Conservation (phyloP, 129 eudicot genomes). For the Helianthus tuberosus region DNA sequence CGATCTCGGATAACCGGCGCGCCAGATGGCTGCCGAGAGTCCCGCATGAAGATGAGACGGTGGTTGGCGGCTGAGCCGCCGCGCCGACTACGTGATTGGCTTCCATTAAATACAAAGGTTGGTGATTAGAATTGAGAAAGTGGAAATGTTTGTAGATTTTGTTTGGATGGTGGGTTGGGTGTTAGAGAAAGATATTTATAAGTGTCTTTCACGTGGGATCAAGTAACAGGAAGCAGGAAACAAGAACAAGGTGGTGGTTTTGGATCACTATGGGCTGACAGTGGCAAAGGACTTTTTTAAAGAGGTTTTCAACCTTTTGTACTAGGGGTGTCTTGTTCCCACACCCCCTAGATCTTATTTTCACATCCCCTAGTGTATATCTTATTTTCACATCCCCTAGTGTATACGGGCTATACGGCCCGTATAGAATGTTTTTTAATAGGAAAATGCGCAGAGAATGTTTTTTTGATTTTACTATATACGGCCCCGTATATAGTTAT, state of each 20-base stretch:
- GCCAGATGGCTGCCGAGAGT: constrained; percentile 59
- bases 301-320: not conserved
- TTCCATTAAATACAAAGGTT: constrained; percentile 22
- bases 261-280: constrained; percentile 22
- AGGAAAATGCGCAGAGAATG: no score
- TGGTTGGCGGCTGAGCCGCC: not conserved
- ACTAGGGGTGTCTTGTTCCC: no score
- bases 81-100: not conserved
- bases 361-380: no score
- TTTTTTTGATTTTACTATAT: no score
- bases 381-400: no score
- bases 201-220: not conserved
- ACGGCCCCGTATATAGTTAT: no score
- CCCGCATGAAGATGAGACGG: constrained; percentile 16
- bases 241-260: constrained; percentile 26
- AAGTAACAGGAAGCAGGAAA: no score
- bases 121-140: not conserved
- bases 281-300: not conserved
- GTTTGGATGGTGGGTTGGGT: not conserved
- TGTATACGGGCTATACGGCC: no score
- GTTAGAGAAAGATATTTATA: constrained; percentile 1
- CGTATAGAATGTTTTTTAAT: no score
- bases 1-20: constrained; percentile 70
- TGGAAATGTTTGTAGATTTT: not conserved
- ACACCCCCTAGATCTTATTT: no score